These are phyloP conservation scores for Potentilla sterilis DNA, from an alignment of 306 rosid genomes.

Conservation along the genomic window DNA sequence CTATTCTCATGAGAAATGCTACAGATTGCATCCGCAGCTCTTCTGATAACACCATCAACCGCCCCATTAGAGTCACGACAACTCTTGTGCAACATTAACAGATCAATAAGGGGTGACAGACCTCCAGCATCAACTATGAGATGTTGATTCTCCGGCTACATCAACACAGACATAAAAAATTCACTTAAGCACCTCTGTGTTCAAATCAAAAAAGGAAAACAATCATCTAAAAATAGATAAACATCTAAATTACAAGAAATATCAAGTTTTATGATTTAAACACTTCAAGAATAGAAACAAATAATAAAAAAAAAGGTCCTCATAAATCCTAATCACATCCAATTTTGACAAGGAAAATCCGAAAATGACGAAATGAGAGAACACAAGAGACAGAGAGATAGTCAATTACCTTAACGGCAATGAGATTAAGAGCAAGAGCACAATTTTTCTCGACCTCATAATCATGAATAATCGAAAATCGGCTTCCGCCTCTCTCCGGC, in stretches of 20 bases:
- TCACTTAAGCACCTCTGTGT: not conserved
- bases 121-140: constrained; percentile 62
- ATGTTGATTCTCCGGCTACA: constrained; percentile 56
- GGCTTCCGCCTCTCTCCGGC: not conserved
- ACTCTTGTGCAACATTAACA: constrained; percentile 37
- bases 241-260: not conserved
- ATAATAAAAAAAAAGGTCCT: not conserved
- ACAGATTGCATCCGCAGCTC: constrained; percentile 58
- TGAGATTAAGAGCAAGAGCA: constrained; percentile 44
- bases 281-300: not conserved
- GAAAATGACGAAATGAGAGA: not conserved
- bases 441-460: constrained; percentile 45
- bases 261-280: not conserved
- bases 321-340: not conserved
- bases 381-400: not conserved
- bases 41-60: constrained; percentile 42
- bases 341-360: not conserved
- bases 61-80: constrained; percentile 18
- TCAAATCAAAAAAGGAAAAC: not conserved
- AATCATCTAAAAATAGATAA: not conserved
- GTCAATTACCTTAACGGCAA: constrained; percentile 49
- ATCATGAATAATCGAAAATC: not conserved
- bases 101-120: constrained; percentile 47
- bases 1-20: constrained; percentile 61
- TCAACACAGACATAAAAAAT: constrained; percentile 14